A percentile compares a stretch with the other conserved stretches of the same genome.
Conservation (phyloP, 345 rosid species). For the Salix suchowensis region DNA sequence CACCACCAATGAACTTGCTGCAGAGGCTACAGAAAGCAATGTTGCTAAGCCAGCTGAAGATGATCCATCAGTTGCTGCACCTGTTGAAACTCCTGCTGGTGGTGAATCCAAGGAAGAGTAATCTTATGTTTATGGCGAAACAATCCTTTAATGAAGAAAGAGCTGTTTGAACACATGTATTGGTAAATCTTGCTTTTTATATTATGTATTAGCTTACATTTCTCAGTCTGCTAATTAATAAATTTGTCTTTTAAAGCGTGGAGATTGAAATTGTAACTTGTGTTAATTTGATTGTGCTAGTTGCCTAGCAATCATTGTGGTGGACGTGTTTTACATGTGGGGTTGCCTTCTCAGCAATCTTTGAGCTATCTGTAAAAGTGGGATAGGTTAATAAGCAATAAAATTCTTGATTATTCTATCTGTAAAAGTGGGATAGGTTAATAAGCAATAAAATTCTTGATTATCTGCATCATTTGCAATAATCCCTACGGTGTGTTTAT, state of each 20-base stretch:
- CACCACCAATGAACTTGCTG: conserved; percentile 31
- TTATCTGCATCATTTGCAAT: too few species aligned
- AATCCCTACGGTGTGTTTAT: not conserved
- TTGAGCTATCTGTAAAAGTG: not conserved
- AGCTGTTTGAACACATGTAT: conserved; percentile 5
- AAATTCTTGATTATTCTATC: not conserved
- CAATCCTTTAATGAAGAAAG: not conserved
- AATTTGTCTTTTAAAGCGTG: conserved; percentile 4
- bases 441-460: not conserved
- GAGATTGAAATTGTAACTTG: not conserved
- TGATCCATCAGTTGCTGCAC: conserved; percentile 27
- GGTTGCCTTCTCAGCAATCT: not conserved
- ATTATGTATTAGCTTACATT: conserved; percentile 8
- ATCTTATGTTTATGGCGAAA: not conserved
- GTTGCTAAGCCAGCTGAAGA: conserved; percentile 41
- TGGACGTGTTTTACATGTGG: not conserved
- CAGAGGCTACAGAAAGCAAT: conserved; percentile 40
- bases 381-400: not conserved
- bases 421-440: not conserved
- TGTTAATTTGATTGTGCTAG: not conserved
- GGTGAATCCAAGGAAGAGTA: conserved; percentile 36
- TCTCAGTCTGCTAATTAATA: conserved; percentile 4
- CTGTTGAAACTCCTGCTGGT: conserved; percentile 21
- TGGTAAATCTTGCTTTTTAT: not conserved
- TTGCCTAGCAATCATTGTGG: not conserved